phyloP scores from a whole-genome alignment of 1,284 basidiomycete species.

The Puccinia sorghi region DNA sequence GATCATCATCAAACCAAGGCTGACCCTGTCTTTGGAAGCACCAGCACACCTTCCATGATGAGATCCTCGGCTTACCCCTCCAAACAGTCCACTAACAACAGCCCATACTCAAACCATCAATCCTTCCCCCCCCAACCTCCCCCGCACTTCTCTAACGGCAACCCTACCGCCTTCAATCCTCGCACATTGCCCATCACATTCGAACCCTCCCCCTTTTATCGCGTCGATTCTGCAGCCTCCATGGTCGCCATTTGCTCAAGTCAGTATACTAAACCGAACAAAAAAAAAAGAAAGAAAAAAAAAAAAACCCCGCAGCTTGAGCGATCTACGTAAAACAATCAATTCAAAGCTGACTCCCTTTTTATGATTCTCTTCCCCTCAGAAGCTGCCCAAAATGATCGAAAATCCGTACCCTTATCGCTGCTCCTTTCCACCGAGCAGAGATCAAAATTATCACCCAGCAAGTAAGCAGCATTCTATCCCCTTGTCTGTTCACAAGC shows the following conservation, averaged over 20 bases:
- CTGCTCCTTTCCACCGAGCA: slow-evolving; percentile 71
- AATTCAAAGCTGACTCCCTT: background rate
- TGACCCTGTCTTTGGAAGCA: slow-evolving; percentile 27
- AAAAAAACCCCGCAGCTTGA: no score
- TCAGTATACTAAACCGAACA: slow-evolving; percentile 1
- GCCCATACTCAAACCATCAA: background rate
- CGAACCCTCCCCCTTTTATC: slow-evolving; percentile 34
- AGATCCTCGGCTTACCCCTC: background rate
- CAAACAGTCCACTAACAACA: background rate
- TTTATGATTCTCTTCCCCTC: slow-evolving; percentile 58
- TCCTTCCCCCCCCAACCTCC: background rate
- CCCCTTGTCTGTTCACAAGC: slow-evolving; percentile 52
- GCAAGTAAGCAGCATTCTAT: slow-evolving; percentile 51
- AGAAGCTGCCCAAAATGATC: slow-evolving; percentile 72
- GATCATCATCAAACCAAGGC: slow-evolving; percentile 12
- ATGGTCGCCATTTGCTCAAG: slow-evolving; percentile 27
- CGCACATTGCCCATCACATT: slow-evolving; percentile 19
- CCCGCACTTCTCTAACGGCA: background rate
- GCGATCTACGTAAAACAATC: no score
- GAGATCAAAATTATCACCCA: slow-evolving; percentile 63
- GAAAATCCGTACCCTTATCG: slow-evolving; percentile 66
- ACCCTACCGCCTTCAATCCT: background rate
- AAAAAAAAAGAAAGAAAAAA: no score
- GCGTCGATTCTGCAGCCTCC: slow-evolving; percentile 42
- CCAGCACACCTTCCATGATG: slow-evolving; percentile 15